Conservation (phyloP, 345 rosid species). For the Brassica incana region DNA sequence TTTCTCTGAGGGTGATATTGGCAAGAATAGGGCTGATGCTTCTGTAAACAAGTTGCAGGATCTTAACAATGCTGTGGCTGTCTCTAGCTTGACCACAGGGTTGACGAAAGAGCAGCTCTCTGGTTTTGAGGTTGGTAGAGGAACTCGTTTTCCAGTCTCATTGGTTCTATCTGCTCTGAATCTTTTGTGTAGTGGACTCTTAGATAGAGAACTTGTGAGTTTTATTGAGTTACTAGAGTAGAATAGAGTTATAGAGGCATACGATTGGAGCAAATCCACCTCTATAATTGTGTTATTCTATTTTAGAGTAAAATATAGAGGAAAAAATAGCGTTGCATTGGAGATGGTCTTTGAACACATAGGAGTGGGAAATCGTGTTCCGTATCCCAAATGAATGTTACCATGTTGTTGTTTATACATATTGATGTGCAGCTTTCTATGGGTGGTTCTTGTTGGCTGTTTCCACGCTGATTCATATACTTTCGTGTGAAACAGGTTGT, state of each 20-base stretch:
- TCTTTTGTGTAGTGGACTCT: background rate
- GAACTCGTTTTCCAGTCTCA: slow-evolving; percentile 2
- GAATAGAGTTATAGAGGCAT: too few species aligned
- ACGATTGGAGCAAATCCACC: too few species aligned
- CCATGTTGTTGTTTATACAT: background rate
- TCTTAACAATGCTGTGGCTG: slow-evolving; percentile 81
- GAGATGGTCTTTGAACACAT: too few species aligned
- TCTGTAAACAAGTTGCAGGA: slow-evolving; percentile 95
- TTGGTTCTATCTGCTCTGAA: slow-evolving; percentile 2
- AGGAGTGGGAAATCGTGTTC: too few species aligned
- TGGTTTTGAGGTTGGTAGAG: slow-evolving; percentile 67
- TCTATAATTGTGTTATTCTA: too few species aligned
- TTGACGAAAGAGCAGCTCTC: slow-evolving; percentile 78
- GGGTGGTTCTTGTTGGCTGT: background rate
- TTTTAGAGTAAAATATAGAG: too few species aligned
- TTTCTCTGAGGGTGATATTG: slow-evolving; percentile 78
- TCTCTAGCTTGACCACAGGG: slow-evolving; percentile 67
- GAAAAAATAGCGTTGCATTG: too few species aligned
- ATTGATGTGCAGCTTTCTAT: background rate
- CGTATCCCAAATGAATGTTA: too few species aligned
- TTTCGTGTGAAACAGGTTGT: background rate
- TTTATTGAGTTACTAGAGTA: background rate
- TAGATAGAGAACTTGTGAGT: background rate
- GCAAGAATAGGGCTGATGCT: slow-evolving; percentile 93
- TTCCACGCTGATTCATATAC: background rate